phyloP scores from a whole-genome alignment of 805 yeast genomes.

The Wickerhamomyces sydowiorum region DNA sequence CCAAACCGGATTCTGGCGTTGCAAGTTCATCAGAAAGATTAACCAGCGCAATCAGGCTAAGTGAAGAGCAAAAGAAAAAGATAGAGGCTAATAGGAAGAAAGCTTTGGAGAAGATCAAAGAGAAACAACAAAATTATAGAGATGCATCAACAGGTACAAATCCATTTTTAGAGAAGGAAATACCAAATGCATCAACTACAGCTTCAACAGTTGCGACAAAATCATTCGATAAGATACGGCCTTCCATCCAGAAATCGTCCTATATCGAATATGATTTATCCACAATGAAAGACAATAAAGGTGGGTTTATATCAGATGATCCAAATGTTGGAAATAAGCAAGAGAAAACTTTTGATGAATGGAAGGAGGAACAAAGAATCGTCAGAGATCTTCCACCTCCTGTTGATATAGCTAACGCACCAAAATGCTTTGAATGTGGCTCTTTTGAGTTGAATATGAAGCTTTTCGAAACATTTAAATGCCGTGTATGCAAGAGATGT shows the following conservation, averaged over 20 bases:
- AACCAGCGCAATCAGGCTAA: constrained; percentile 23
- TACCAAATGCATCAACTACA: constrained; percentile 1
- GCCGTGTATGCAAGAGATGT: constrained; percentile 79
- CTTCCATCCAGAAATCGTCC: constrained; percentile 52
- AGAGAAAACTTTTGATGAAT: constrained; percentile 38
- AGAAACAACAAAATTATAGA: constrained; percentile 29
- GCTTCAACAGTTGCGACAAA: constrained; percentile 10
- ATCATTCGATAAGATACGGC: constrained; percentile 28
- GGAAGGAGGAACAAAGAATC: constrained; percentile 41
- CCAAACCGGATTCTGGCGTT: constrained; percentile 5
- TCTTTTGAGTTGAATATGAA: constrained; percentile 78
- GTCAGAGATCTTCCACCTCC: constrained; percentile 65
- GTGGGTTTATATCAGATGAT: constrained; percentile 59
- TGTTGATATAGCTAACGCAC: constrained; percentile 63
- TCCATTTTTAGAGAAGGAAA: constrained; percentile 7
- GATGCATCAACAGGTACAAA: constrained; percentile 28
- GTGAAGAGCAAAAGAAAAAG: constrained; percentile 43
- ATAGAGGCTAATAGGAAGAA: constrained; percentile 48
- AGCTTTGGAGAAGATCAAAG: constrained; percentile 42
- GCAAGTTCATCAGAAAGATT: constrained; percentile 5
- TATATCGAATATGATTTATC: constrained; percentile 85
- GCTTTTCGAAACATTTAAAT: constrained; percentile 58
- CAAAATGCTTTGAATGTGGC: constrained; percentile 78
- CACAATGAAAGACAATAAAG: constrained; percentile 81
- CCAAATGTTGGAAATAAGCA: constrained; percentile 9